Base-by-base conservation (phyloP, 164 flowering plant genomes). In the Magnolia kwangsiensis region DNA sequence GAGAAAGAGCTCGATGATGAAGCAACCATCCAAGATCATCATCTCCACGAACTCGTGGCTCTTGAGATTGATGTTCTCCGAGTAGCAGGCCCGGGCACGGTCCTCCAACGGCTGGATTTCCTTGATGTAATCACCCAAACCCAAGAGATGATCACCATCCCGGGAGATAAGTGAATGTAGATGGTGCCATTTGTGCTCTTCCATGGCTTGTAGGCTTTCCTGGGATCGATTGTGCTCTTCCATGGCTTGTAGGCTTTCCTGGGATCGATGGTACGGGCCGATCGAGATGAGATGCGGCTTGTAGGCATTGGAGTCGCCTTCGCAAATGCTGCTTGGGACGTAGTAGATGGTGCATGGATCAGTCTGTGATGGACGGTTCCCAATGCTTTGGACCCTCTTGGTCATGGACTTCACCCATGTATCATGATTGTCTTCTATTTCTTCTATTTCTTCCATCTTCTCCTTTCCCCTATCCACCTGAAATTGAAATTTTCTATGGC, bases 61-160 rank as follows among this genome's bases (percentile, higher is more conserved):
- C 65, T 80, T 75, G 3, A 86, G 78, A 19, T 21, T 4, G 10
- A 86, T 73, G 0, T 76, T 31, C 1, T 86, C 92, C 61, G 87
- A 85, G 23, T 89, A 90, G 71, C 90, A 86, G 16, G 74, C 74
- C 0, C 90, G 85, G 14, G 83, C 82, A 19, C 14, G 77, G 4
- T 81, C 1, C 31, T 71, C 31, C 69, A 37, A 8, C 0, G 19
- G 7, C 70, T 49, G 16, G 14, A 18, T 70, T 71, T 23, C 72
- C 5, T 24, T 21, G 72, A 14, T 16, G 20, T 1, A 50, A 0
- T 9, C 18, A 0, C 61, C 7, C 13, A 73, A 24, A 0, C 61
- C 7, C 13, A 73, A 24, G 19, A 4, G 10, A 51, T 24, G 8
- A 14, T 49, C 5, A 8, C 14, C 7, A 13, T 64, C 21, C 3